Percentiles rank a stretch among this genome's conserved stretches.
Evolutionary conservation across 2,329 filamentous ascomycete species (phyloP).

Genomic region (Zopfia rhizophila): DNA sequence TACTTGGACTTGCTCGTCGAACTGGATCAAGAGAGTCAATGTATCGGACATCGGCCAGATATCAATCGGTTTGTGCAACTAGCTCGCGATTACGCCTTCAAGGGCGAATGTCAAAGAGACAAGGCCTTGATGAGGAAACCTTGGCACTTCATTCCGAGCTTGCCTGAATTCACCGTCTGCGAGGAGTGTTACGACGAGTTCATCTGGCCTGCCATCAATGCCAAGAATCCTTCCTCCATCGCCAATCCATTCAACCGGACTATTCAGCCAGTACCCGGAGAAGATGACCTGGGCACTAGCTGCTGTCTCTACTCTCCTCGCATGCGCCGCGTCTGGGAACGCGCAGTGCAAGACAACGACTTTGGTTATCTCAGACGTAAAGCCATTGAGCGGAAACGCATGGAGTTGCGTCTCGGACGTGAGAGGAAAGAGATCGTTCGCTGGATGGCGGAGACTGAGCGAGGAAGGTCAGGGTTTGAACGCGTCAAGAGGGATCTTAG

Average conservation of each 20-base stretch:
- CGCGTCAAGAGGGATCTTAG: slow-evolving; percentile 8
- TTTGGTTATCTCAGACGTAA: slow-evolving; percentile 68
- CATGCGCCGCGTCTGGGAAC: slow-evolving; percentile 77
- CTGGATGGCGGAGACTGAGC: slow-evolving; percentile 2
- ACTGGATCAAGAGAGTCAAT: slow-evolving; percentile 53
- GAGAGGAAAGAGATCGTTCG: no score
- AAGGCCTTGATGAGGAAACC: slow-evolving; percentile 65
- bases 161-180: slow-evolving; percentile 81
- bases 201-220: slow-evolving; percentile 73
- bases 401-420: slow-evolving; percentile 13
- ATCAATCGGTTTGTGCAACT: slow-evolving; percentile 69
- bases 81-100: slow-evolving; percentile 54
- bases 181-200: slow-evolving; percentile 82
- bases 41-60: slow-evolving; percentile 54
- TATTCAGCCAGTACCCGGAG: slow-evolving; percentile 62
- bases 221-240: slow-evolving; percentile 54
- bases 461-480: slow-evolving; percentile 12
- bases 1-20: slow-evolving; percentile 64
- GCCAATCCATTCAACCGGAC: slow-evolving; percentile 55
- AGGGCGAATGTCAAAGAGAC: slow-evolving; percentile 69
- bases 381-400: slow-evolving; percentile 59
- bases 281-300: slow-evolving; percentile 54
- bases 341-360: slow-evolving; percentile 73
- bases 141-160: slow-evolving; percentile 79
- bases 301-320: slow-evolving; percentile 82